phyloP scores from a whole-genome alignment of 1,284 basidiomycete species.

The Mycena citricolor region DNA sequence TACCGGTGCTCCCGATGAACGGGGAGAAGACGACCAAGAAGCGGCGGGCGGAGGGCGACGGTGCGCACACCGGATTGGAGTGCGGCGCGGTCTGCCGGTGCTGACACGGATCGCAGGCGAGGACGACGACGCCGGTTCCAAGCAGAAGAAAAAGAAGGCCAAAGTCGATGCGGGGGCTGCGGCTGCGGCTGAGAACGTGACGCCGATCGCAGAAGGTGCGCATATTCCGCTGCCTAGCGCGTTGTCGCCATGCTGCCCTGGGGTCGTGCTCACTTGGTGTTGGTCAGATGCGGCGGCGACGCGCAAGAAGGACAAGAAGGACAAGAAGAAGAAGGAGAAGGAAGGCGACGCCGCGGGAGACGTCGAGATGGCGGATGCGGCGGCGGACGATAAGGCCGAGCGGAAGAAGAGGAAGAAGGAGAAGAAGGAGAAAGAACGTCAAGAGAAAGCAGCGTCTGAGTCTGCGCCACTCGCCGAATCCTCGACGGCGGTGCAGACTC shows the following conservation, averaged over 20 bases:
- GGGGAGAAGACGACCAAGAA: slow-evolving; percentile 23
- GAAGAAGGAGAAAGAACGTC: neutral
- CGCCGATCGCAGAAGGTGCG: slow-evolving; percentile 1
- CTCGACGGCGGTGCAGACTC: neutral
- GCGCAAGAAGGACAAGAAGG: slow-evolving; percentile 32
- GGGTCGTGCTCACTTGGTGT: neutral
- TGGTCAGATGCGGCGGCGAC: neutral
- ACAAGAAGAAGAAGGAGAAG: slow-evolving; percentile 29
- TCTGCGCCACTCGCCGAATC: neutral
- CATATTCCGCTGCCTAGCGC: too few relatives aligned
- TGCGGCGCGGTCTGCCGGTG: neutral
- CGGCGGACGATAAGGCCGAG: neutral
- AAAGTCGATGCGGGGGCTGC: slow-evolving; percentile 9
- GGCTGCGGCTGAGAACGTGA: slow-evolving; percentile 1
- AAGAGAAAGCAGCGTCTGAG: too few relatives aligned
- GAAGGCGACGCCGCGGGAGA: slow-evolving; percentile 19
- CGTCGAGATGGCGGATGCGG: slow-evolving; percentile 1
- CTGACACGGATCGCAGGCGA: slow-evolving; percentile 6
- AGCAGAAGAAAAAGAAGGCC: slow-evolving; percentile 26
- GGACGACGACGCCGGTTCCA: slow-evolving; percentile 21
- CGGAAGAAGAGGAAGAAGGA: neutral
- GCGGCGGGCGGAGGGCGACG: slow-evolving; percentile 15
- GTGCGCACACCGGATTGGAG: slow-evolving; percentile 16
- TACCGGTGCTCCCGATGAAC: neutral
- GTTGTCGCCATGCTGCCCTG: neutral